These are phyloP conservation scores for Neofusicoccum sp. DNA, from an alignment of 2,329 filamentous ascomycete species.

Conservation along the genomic window DNA sequence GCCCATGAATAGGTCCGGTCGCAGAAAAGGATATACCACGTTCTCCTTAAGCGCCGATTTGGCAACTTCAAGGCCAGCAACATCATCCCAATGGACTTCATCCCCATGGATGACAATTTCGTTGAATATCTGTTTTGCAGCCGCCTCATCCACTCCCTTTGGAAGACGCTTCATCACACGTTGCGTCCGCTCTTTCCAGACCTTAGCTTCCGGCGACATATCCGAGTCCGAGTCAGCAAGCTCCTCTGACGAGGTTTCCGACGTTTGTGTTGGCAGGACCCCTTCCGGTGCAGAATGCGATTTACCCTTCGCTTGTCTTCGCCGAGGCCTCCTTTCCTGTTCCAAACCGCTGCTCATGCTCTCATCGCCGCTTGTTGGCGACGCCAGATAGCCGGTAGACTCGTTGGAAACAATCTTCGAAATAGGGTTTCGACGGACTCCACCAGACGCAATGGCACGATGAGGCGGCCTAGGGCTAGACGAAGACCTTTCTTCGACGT, in stretches of 20 bases:
- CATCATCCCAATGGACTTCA: constrained; percentile 91
- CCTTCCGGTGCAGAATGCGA: constrained; percentile 36
- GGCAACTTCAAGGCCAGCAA: constrained; percentile 86
- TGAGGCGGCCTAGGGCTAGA: not conserved
- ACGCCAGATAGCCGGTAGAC: not conserved
- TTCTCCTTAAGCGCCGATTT: constrained; percentile 93
- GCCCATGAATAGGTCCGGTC: constrained; percentile 94
- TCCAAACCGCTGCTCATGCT: constrained; percentile 12
- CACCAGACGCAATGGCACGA: not conserved
- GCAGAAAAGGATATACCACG: constrained; percentile 94
- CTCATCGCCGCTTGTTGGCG: constrained; percentile 15
- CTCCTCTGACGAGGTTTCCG: constrained; percentile 26
- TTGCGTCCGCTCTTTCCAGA: constrained; percentile 38
- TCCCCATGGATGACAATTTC: constrained; percentile 95
- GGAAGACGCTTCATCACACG: constrained; percentile 75
- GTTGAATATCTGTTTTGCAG: constrained; percentile 90
- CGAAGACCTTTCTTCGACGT: not conserved
- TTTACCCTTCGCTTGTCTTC: constrained; percentile 31
- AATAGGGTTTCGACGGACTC: constrained; percentile 6
- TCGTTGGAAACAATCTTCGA: not conserved
- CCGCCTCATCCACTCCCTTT: constrained; percentile 75
- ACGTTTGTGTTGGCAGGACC: constrained; percentile 34
- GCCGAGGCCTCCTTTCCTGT: not conserved
- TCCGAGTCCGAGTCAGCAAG: constrained; percentile 24
- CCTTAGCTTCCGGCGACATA: constrained; percentile 32